Evolutionary conservation across 495 filamentous ascomycete species (phyloP).

Genomic region (Apiosordaria backusii): DNA sequence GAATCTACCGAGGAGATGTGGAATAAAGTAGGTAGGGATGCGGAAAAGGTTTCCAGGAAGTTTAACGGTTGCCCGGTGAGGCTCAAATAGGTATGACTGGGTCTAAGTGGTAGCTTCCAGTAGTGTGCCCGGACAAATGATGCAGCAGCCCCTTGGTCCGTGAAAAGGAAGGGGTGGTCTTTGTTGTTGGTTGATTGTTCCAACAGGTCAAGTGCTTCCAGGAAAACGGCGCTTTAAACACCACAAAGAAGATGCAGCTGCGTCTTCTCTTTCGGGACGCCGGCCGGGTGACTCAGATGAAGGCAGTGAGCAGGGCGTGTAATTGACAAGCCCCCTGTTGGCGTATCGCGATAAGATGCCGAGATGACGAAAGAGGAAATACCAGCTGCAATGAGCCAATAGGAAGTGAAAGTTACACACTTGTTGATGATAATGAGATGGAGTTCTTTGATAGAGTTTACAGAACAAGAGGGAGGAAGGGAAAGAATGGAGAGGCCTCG

Average conservation of each 20-base stretch:
- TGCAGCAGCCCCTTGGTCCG: not conserved
- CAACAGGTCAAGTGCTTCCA: conserved; percentile 5
- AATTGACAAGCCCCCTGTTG: conserved; percentile 3
- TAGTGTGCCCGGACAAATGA: not conserved
- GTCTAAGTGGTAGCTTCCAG: not conserved
- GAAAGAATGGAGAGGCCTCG: conserved; percentile 3
- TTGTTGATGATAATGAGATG: not conserved
- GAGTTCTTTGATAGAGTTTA: not conserved
- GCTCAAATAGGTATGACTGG: not conserved
- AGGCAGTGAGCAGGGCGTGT: not conserved
- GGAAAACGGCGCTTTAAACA: not conserved
- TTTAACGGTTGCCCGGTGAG: conserved; percentile 1
- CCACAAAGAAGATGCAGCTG: not conserved
- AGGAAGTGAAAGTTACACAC: not conserved
- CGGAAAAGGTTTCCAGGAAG: not conserved
- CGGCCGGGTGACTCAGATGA: conserved; percentile 23
- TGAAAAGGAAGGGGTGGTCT: not conserved
- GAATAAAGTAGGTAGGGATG: not conserved
- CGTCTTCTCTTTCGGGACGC: conserved; percentile 1
- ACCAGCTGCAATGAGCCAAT: conserved; percentile 8
- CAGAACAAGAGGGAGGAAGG: conserved; percentile 1
- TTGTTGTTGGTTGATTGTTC: not conserved
- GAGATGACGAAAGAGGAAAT: conserved; percentile 13
- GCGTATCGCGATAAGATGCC: conserved; percentile 15
- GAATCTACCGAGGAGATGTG: not conserved